Evolutionary conservation across 345 rosid genomes (phyloP).

Genomic region (Salix purpurea): DNA sequence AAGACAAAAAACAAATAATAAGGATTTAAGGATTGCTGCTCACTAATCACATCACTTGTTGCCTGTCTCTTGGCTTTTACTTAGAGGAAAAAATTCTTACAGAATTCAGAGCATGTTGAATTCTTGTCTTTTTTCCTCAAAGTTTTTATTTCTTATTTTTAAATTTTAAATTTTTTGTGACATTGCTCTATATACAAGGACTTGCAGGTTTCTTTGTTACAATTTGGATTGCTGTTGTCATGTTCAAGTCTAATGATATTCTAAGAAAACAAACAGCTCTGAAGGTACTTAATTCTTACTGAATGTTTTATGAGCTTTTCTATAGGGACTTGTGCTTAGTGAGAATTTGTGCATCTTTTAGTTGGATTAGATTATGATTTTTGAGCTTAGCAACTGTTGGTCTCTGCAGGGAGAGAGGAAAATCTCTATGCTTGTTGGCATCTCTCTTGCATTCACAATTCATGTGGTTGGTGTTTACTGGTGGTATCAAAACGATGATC

Average conservation of each 20-base stretch:
- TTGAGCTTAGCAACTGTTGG: constrained; percentile 22
- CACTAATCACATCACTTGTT: background rate
- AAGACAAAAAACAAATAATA: background rate
- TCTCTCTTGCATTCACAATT: constrained; percentile 59
- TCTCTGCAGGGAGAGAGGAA: constrained; percentile 92
- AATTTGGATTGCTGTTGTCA: constrained; percentile 93
- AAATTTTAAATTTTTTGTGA: constrained; percentile 9
- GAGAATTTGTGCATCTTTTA: background rate
- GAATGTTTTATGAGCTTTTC: background rate
- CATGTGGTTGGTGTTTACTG: constrained; percentile 87
- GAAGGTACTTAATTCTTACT: constrained; percentile 49
- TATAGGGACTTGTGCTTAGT: background rate
- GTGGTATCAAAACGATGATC: constrained; percentile 93
- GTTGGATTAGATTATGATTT: background rate
- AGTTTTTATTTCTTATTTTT: background rate
- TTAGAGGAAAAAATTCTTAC: background rate
- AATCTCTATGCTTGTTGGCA: constrained; percentile 67
- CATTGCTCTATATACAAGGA: constrained; percentile 20
- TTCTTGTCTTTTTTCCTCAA: background rate
- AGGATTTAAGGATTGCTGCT: background rate
- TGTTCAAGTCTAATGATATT: constrained; percentile 98
- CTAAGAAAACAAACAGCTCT: constrained; percentile 91
- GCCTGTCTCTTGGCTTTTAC: background rate
- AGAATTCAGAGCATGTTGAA: background rate
- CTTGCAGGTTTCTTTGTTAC: constrained; percentile 90